These are phyloP conservation scores for Fusarium phyllophilum DNA, from an alignment of 2,329 filamentous ascomycete species.

Conservation along the genomic window DNA sequence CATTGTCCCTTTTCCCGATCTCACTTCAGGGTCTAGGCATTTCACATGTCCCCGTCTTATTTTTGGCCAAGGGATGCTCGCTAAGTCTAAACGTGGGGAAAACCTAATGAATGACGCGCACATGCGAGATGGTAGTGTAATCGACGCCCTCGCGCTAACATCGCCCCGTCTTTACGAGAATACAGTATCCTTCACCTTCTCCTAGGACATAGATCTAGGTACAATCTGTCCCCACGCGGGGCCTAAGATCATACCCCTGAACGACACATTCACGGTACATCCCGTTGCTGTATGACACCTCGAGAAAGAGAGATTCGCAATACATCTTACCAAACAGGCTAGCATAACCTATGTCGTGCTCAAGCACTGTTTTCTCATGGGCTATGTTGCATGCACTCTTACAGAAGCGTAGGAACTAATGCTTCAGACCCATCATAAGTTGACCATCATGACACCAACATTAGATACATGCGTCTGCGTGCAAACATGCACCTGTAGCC, in stretches of 20 bases:
- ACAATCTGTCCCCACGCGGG: slow-evolving; percentile 23
- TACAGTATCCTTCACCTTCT: not conserved
- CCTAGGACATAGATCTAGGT: slow-evolving; percentile 22
- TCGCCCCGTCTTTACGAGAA: slow-evolving; percentile 22
- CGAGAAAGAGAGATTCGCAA: slow-evolving; percentile 15
- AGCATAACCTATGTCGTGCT: slow-evolving; percentile 11
- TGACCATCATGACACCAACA: slow-evolving; percentile 31
- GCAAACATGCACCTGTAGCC: not conserved
- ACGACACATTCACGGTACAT: not conserved
- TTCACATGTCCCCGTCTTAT: not conserved
- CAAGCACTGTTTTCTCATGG: not conserved
- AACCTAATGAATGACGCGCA: slow-evolving; percentile 34
- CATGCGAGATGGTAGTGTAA: slow-evolving; percentile 36
- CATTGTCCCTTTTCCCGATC: not conserved
- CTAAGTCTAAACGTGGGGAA: slow-evolving; percentile 4
- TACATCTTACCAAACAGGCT: slow-evolving; percentile 7
- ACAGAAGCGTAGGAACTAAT: not conserved
- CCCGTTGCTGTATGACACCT: slow-evolving; percentile 29
- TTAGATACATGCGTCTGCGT: not conserved
- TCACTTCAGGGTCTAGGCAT: not conserved
- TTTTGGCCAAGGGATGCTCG: not conserved
- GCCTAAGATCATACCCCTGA: slow-evolving; percentile 9
- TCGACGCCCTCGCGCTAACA: slow-evolving; percentile 5
- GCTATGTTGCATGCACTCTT: not conserved
- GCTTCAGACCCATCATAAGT: not conserved